phyloP scores from a whole-genome alignment of 2,329 filamentous ascomycete genomes.

The Aspergillus sp. region DNA sequence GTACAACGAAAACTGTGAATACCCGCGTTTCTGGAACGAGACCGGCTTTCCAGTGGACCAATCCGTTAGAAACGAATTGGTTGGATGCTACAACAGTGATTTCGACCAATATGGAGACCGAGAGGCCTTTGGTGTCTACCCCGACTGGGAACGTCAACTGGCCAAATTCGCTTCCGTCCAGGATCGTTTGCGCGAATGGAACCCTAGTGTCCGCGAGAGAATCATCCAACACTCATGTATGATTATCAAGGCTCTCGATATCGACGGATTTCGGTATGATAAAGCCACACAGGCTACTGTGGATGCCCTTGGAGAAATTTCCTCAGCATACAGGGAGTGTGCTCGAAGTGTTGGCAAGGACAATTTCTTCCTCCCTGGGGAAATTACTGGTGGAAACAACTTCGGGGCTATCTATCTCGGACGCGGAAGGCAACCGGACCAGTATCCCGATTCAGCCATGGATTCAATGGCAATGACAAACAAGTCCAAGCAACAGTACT shows the following conservation, averaged over 20 bases:
- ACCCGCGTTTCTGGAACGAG: conserved; percentile 62
- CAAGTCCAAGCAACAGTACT: conserved; percentile 42
- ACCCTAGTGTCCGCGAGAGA: conserved; percentile 55
- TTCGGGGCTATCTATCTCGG: conserved; percentile 62
- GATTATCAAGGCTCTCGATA: conserved; percentile 60
- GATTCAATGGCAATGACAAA: conserved; percentile 50
- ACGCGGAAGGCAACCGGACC: conserved; percentile 56
- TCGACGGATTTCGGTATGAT: conserved; percentile 66
- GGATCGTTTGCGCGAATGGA: conserved; percentile 65
- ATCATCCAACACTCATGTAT: conserved; percentile 63
- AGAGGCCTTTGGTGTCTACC: conserved; percentile 61
- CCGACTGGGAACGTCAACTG: conserved; percentile 62
- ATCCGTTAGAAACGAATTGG: conserved; percentile 46
- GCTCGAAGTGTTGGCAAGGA: conserved; percentile 56
- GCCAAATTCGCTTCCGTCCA: conserved; percentile 66
- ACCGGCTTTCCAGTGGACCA: conserved; percentile 51
- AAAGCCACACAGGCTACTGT: conserved; percentile 64
- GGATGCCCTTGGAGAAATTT: conserved; percentile 59
- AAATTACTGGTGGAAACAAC: conserved; percentile 62
- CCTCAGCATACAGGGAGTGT: conserved; percentile 55
- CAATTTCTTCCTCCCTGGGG: conserved; percentile 64
- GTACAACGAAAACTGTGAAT: conserved; percentile 54
- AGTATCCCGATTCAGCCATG: conserved; percentile 48
- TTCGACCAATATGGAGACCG: conserved; percentile 65
- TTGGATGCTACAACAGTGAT: conserved; percentile 61